Evolutionary conservation across 169 alveolate genomes (phyloP).

Genomic region (Plasmodium coatneyi): DNA sequence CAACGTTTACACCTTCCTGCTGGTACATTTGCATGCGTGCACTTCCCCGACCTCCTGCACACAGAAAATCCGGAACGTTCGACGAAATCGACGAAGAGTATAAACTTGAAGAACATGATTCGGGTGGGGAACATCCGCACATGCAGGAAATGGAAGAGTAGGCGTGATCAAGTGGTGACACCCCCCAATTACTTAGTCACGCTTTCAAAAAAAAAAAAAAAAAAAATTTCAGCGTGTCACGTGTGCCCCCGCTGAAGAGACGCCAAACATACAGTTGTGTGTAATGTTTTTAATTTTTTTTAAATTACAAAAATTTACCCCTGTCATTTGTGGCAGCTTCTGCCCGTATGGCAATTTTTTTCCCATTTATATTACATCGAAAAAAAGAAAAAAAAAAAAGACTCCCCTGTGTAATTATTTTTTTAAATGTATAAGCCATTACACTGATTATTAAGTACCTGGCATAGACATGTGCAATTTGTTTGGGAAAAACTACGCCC

Average conservation of each 20-base stretch:
- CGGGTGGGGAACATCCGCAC: constrained; percentile 14
- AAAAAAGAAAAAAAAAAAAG: background rate
- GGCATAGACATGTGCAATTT: background rate
- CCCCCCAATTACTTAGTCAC: background rate
- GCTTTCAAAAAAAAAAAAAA: background rate
- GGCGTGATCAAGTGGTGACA: background rate
- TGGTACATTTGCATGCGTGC: background rate
- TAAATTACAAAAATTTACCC: background rate
- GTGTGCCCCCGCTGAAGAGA: background rate
- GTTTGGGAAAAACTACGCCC: background rate
- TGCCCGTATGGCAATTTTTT: constrained; percentile 2
- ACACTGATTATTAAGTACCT: background rate
- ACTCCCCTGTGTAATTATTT: background rate
- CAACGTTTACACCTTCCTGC: background rate
- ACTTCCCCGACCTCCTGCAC: background rate
- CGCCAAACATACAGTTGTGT: background rate
- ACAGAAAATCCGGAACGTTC: constrained; percentile 73
- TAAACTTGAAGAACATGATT: constrained; percentile 44
- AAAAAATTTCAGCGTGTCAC: background rate
- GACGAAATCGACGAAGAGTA: constrained; percentile 65
- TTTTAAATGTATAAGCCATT: background rate
- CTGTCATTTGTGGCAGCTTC: background rate
- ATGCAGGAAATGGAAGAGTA: constrained; percentile 29
- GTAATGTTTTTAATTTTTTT: background rate
- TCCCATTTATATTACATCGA: background rate